Evolutionary conservation across 176 grass and related monocot genomes (phyloP).

Genomic region (Oryza australiensis): DNA sequence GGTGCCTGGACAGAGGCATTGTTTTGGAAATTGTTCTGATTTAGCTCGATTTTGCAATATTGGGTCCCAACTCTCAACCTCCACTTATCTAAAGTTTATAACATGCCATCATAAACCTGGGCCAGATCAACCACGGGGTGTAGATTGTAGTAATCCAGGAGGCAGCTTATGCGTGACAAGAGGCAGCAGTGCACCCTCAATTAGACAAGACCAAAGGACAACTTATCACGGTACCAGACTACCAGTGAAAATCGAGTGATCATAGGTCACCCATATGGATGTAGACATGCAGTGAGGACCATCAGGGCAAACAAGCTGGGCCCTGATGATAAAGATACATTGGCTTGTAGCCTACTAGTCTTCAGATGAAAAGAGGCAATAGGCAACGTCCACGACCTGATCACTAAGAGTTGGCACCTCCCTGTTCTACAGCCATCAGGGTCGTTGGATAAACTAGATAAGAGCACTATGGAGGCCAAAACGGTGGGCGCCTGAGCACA

Average conservation of each 20-base stretch:
- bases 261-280: neutral
- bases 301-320: neutral
- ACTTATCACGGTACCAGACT: neutral
- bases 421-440: neutral
- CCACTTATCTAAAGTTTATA: neutral
- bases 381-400: slow-evolving; percentile 8
- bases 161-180: neutral
- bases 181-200: neutral
- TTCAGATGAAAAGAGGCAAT: slow-evolving; percentile 14
- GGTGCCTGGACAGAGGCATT: neutral
- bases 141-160: neutral
- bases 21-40: neutral
- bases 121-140: neutral
- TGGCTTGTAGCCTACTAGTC: neutral
- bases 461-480: slow-evolving; percentile 23
- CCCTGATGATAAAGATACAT: neutral
- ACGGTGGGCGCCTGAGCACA: slow-evolving; percentile 30
- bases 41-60: neutral
- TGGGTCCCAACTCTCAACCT: neutral
- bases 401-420: neutral
- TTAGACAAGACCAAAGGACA: neutral
- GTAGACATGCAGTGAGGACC: neutral
- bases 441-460: slow-evolving; percentile 12
- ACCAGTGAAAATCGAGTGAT: neutral
- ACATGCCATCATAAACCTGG: neutral